Evolutionary conservation across 805 yeast genomes (phyloP), one percentile per base, ranked within the genome.

Genomic region (Saturnispora ahearnii): DNA sequence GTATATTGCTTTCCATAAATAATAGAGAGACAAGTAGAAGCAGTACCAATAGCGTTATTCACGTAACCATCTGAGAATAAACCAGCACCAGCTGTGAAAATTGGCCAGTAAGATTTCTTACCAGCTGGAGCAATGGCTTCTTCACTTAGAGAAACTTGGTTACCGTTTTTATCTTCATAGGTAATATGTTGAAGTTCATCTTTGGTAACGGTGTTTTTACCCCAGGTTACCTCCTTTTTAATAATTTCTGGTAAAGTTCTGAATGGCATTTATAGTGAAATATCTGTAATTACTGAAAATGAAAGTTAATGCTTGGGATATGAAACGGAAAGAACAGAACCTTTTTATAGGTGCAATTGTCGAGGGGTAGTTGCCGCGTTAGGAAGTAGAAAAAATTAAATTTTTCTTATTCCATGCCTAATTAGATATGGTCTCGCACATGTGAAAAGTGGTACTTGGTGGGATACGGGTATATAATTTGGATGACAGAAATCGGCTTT

Each of bases 61-160:
- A 87, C 84, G 63, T 89, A 90, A 48, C 97, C 97, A 67, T 91
- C 98, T 34, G 95, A 83, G 67, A 90, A 89, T 43, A 90, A 73
- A 49, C 96, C 97, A 0, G 96, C 93, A 54, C 97, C 97, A 1
- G 96, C 82, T 11, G 87, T 82, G 54, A 84, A 72, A 45, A 86
- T 80, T 5, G 93, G 81, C 84, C 88, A 77, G 55, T 67, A 60
- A 6, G 61, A 53, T 32, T 55, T 63, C 13, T 55, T 48, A 22
- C 56, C 64, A 12, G 51, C 28, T 9, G 63, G 61, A 4, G 55
- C 55, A 37, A 63, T 55, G 9, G 53, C 59, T 5, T 57, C 61
- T 49, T 63, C 66, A 12, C 60, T 51, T 31, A 64, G 32, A 22
- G 47, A 43, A 4, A 57, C 52, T 5, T 47, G 44, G 29, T 55